Base-by-base conservation (phyloP, 768 basidiomycete species). In the Melanogaster broomeanus region DNA sequence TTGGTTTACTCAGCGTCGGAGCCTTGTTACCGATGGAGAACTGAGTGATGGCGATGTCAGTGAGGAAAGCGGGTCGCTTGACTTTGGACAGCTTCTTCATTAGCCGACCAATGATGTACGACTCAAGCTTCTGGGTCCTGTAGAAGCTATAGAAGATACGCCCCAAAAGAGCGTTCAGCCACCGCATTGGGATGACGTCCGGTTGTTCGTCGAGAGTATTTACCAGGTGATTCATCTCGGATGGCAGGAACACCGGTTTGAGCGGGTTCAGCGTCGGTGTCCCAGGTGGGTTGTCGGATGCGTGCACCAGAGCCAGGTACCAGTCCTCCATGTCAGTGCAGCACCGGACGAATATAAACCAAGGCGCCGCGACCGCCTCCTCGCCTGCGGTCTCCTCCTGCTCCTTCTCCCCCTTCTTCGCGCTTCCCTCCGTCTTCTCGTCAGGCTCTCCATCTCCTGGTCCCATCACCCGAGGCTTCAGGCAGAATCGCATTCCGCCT, bases 251-350 rank as follows among this genome's bases (percentile, higher is more conserved):
- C 16, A 96, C 77, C 31, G 77, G 63, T 35, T 76, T 74, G 42
- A 89, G 71, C 0, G 89, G 84, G 2, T 65, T 66, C 41, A 90
- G 79, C 7, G 77, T 81, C 3, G 86, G 79, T 3, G 80, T 80
- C 50, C 85, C 79, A 1, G 84, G 69, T 25, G 85, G 82, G 48
- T 87, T 70, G 51, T 82, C 74, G 8, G 85, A 84, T 0, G 88
- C 87, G 50, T 92, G 88, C 19, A 93, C 68, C 48, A 97, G 78
- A 0, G 91, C 77, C 31, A 92, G 72, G 66, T 93, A 93, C 92
- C 94, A 98, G 71, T 99, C 96, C 70, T 99, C 97, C 91, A 98
- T 97, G 64, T 93, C 90, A 48, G 85, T 74, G 67, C 86, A 93
- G 25, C 84, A 87, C 55, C 87, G 85, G 18, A 93, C 84, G 70